These are phyloP conservation scores for Lachnellula cervina DNA, from an alignment of 2,329 filamentous ascomycete genomes.

Conservation along the genomic window DNA sequence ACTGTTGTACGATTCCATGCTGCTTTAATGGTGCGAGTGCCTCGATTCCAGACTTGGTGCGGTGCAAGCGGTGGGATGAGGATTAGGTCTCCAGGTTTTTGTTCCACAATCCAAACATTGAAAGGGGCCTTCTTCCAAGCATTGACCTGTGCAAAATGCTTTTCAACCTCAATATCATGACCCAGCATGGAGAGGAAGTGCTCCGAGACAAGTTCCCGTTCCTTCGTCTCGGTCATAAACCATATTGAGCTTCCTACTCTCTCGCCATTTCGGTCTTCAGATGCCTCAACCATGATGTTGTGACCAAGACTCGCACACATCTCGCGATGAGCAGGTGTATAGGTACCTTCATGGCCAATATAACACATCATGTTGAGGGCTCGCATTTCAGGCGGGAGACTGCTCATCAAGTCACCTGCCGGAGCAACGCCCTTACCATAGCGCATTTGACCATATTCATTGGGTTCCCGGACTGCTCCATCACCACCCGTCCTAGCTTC, in stretches of 20 bases:
- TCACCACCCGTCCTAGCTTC: slow-evolving; percentile 48
- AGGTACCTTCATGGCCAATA: slow-evolving; percentile 94
- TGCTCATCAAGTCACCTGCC: slow-evolving; percentile 92
- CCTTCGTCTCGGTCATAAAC: slow-evolving; percentile 98
- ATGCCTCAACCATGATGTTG: slow-evolving; percentile 97
- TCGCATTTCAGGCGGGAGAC: slow-evolving; percentile 77
- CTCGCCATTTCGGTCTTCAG: slow-evolving; percentile 65
- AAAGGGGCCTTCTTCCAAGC: slow-evolving; percentile 95
- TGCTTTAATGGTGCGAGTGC: slow-evolving; percentile 92
- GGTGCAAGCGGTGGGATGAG: slow-evolving; percentile 88
- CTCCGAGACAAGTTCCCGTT: slow-evolving; percentile 83
- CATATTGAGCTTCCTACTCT: slow-evolving; percentile 87
- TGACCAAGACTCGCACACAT: slow-evolving; percentile 97
- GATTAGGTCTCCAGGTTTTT: slow-evolving; percentile 86
- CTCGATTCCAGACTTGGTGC: slow-evolving; percentile 97
- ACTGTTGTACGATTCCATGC: slow-evolving; percentile 96
- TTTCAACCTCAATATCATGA: slow-evolving; percentile 94
- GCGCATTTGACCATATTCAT: slow-evolving; percentile 35
- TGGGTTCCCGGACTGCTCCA: slow-evolving; percentile 45
- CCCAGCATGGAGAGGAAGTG: slow-evolving; percentile 91
- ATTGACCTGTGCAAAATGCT: slow-evolving; percentile 92
- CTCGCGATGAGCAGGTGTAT: slow-evolving; percentile 89
- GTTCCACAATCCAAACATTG: slow-evolving; percentile 87
- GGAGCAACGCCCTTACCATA: slow-evolving; percentile 49
- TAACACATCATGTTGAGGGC: slow-evolving; percentile 99